These are phyloP conservation scores for Paraglomus occultum DNA, from an alignment of 192 early-diverging fungal genomes.

Conservation along the genomic window DNA sequence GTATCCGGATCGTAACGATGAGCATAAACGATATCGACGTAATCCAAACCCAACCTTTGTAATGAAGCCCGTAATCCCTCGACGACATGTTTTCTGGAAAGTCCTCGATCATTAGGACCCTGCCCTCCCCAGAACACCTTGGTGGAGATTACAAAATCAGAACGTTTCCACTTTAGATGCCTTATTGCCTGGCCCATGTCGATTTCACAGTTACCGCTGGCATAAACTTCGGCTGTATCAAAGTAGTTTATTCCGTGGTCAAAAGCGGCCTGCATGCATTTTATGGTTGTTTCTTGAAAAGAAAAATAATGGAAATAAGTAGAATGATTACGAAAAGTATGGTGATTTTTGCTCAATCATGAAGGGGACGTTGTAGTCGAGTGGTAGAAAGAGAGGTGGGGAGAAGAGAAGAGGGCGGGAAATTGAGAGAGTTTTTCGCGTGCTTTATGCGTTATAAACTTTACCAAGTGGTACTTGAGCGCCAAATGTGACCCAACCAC, in stretches of 20 bases:
- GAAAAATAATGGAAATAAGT: not conserved
- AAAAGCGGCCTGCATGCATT: slow-evolving; percentile 67
- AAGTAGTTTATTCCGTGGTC: slow-evolving; percentile 81
- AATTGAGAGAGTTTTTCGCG: not conserved
- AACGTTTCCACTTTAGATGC: slow-evolving; percentile 69
- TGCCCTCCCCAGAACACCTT: slow-evolving; percentile 76
- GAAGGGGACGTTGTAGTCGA: not conserved
- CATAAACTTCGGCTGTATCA: slow-evolving; percentile 62
- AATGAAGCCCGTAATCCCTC: slow-evolving; percentile 74
- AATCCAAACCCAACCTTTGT: slow-evolving; percentile 68
- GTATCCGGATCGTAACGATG: slow-evolving; percentile 73
- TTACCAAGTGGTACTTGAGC: slow-evolving; percentile 23
- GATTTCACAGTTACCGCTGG: slow-evolving; percentile 66
- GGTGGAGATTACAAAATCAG: slow-evolving; percentile 74
- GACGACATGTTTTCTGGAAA: slow-evolving; percentile 83
- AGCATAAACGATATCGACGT: slow-evolving; percentile 78
- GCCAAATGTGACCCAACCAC: slow-evolving; percentile 76
- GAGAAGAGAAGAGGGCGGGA: not conserved
- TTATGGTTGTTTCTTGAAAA: slow-evolving; percentile 53
- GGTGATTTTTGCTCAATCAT: no score
- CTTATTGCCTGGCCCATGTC: slow-evolving; percentile 78
- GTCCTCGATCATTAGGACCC: slow-evolving; percentile 76
- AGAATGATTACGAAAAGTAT: not conserved
- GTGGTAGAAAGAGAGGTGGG: not conserved
- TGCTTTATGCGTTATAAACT: not conserved